These are phyloP conservation scores for Neurospora sp. DNA, from an alignment of 495 filamentous ascomycete species.

Conservation along the genomic window DNA sequence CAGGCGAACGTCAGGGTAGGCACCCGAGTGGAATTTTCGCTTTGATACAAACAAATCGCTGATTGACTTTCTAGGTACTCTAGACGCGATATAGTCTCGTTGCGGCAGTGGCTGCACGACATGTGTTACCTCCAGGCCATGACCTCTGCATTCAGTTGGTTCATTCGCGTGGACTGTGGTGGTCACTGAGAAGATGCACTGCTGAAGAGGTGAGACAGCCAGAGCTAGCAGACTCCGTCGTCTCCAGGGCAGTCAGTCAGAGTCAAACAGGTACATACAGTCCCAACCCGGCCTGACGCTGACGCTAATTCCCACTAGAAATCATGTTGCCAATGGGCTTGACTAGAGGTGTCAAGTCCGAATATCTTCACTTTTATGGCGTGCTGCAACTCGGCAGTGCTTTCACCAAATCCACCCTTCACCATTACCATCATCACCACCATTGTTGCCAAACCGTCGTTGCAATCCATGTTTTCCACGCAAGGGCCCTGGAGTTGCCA, in stretches of 20 bases:
- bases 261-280: background rate
- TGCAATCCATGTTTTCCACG: background rate
- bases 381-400: background rate
- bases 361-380: background rate
- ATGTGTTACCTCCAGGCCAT: background rate
- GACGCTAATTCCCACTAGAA: background rate
- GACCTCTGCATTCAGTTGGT: background rate
- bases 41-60: background rate
- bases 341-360: background rate
- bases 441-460: background rate
- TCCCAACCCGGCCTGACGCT: background rate
- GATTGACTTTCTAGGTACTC: background rate
- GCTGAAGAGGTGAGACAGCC: background rate
- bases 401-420: background rate
- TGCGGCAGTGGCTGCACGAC: background rate
- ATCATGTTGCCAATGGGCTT: background rate
- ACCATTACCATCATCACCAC: background rate
- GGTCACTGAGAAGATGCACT: background rate
- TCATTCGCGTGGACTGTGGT: background rate
- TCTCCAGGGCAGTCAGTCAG: background rate
- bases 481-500: conserved; percentile 11
- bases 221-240: background rate
- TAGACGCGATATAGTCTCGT: background rate
- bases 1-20: background rate
- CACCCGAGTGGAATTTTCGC: background rate